Evolutionary conservation across 2,329 filamentous ascomycete genomes (phyloP).

Genomic region (Stachybotrys chlorohalonatus): DNA sequence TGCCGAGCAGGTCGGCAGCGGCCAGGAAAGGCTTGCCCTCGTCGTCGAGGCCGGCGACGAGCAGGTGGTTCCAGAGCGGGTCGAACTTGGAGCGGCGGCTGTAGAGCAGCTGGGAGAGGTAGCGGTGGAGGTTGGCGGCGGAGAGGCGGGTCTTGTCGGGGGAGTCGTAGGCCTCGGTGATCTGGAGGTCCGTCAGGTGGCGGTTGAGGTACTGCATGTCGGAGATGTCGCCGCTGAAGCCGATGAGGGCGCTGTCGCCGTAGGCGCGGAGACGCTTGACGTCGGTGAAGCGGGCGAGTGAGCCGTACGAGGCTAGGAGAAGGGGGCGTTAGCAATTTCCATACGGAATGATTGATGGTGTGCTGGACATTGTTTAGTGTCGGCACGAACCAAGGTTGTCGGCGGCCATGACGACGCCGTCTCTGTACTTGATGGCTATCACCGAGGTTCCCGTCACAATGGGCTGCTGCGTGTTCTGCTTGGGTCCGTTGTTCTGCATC

Average conservation of each 20-base stretch:
- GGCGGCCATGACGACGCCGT: constrained; percentile 91
- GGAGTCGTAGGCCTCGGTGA: constrained; percentile 74
- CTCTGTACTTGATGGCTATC: constrained; percentile 88
- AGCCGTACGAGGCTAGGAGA: constrained; percentile 81
- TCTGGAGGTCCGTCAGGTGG: constrained; percentile 76
- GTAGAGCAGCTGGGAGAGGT: constrained; percentile 94
- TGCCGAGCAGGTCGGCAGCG: constrained; percentile 84
- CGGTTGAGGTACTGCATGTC: constrained; percentile 99
- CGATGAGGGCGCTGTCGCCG: constrained; percentile 73
- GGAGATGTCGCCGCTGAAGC: constrained; percentile 93
- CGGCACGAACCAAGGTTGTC: constrained; percentile 75
- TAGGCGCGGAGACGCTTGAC: constrained; percentile 92
- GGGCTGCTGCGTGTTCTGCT: constrained; percentile 81
- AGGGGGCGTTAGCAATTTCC: not conserved
- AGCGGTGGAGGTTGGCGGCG: constrained; percentile 92
- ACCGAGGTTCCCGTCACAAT: constrained; percentile 97
- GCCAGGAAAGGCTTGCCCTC: constrained; percentile 79
- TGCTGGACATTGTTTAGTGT: not conserved
- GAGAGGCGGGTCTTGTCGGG: constrained; percentile 48
- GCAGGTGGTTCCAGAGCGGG: constrained; percentile 91
- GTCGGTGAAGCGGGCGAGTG: constrained; percentile 90
- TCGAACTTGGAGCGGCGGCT: constrained; percentile 91
- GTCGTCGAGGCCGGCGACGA: constrained; percentile 82
- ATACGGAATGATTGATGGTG: not conserved
- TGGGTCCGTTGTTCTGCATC: constrained; percentile 62